These are phyloP conservation scores for Leucocoprinus sp. DNA, from an alignment of 768 basidiomycete genomes.

Conservation along the genomic window DNA sequence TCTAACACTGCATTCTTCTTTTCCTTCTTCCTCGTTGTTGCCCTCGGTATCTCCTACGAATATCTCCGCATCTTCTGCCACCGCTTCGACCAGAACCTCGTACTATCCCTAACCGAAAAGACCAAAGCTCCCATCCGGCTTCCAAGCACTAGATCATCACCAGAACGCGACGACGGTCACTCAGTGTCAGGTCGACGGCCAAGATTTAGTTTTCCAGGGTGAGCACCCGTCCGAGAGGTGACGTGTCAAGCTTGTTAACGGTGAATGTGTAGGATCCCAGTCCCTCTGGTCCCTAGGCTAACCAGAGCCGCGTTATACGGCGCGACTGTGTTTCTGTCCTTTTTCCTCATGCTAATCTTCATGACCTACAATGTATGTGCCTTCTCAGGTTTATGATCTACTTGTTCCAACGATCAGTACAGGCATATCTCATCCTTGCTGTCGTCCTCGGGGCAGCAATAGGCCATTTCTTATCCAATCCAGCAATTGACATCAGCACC, in stretches of 20 bases:
- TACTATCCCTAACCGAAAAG: slow-evolving; percentile 37
- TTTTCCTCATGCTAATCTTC: slow-evolving; percentile 92
- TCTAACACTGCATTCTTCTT: slow-evolving; percentile 47
- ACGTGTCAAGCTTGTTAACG: background rate
- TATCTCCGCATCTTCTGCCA: slow-evolving; percentile 63
- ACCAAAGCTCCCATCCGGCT: slow-evolving; percentile 23
- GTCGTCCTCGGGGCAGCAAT: slow-evolving; percentile 76
- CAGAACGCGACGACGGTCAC: slow-evolving; percentile 40
- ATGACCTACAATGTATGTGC: slow-evolving; percentile 93
- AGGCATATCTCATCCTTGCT: slow-evolving; percentile 84
- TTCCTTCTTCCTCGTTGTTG: slow-evolving; percentile 58
- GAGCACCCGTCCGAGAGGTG: slow-evolving; percentile 20
- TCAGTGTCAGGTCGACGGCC: slow-evolving; percentile 33
- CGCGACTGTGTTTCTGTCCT: slow-evolving; percentile 67
- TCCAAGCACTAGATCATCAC: slow-evolving; percentile 28
- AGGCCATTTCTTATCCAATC: slow-evolving; percentile 75
- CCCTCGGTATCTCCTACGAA: slow-evolving; percentile 70
- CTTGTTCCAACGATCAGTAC: slow-evolving; percentile 1
- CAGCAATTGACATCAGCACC: slow-evolving; percentile 55
- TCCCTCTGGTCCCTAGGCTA: slow-evolving; percentile 43
- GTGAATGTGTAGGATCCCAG: slow-evolving; percentile 32
- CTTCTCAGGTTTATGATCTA: background rate
- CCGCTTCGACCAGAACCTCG: slow-evolving; percentile 52
- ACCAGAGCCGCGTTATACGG: slow-evolving; percentile 67
- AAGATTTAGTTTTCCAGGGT: slow-evolving; percentile 35